These are phyloP conservation scores for Pinus tabuliformis DNA, from an alignment of 75 land plant species.

Conservation along the genomic window DNA sequence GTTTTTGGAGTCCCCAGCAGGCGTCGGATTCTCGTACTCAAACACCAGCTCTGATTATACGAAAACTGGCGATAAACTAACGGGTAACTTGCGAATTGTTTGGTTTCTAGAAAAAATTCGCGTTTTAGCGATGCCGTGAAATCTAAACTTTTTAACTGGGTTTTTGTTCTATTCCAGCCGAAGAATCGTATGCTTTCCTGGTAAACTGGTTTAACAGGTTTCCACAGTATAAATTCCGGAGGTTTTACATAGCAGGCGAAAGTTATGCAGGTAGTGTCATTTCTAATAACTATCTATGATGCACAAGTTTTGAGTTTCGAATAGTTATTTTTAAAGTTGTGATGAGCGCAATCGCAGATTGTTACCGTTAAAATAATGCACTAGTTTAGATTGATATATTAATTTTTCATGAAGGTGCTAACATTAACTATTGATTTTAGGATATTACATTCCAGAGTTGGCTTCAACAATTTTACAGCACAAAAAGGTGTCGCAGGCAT, in stretches of 20 bases:
- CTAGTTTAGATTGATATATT: too few relatives aligned
- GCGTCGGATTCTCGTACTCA: too few relatives aligned
- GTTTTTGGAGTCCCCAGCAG: too few relatives aligned
- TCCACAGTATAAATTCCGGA: constrained; percentile 61
- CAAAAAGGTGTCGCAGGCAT: constrained; percentile 37
- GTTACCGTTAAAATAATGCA: too few relatives aligned
- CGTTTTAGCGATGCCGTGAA: constrained; percentile 25
- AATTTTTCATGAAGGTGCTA: too few relatives aligned
- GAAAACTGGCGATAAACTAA: too few relatives aligned
- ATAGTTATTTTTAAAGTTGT: neutral
- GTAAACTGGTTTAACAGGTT: constrained; percentile 67
- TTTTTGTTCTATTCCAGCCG: constrained; percentile 15
- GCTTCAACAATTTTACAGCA: constrained; percentile 39
- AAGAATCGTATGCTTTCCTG: constrained; percentile 39
- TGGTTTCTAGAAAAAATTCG: too few relatives aligned
- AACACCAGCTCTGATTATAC: too few relatives aligned
- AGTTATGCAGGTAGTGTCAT: constrained; percentile 61
- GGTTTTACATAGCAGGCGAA: constrained; percentile 76
- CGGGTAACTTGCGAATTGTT: too few relatives aligned
- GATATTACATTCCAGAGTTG: constrained; percentile 65
- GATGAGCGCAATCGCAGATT: neutral
- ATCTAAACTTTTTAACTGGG: too few relatives aligned
- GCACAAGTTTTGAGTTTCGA: neutral
- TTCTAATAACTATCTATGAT: neutral
- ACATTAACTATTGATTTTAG: constrained; percentile 17